Evolutionary conservation across 306 rosid genomes (phyloP).

Genomic region (Quercus mongolica): DNA sequence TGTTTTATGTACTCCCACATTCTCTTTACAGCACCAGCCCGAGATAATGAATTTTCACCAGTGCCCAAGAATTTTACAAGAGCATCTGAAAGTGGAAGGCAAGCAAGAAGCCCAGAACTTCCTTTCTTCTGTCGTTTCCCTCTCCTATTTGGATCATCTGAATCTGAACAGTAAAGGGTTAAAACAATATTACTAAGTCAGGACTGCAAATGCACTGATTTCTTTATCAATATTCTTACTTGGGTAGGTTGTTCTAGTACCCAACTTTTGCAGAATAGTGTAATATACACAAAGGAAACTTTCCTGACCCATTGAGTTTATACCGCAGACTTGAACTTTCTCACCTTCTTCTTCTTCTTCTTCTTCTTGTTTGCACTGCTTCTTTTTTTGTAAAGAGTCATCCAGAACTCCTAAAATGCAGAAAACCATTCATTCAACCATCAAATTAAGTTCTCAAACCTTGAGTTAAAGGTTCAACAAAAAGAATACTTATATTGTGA

Average conservation of each 20-base stretch:
- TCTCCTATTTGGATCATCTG: slow-evolving; percentile 9
- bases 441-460: background rate
- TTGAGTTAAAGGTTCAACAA: background rate
- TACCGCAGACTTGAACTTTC: background rate
- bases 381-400: slow-evolving; percentile 18
- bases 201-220: too few relatives aligned
- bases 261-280: background rate
- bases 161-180: background rate
- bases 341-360: slow-evolving; percentile 30
- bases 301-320: too few relatives aligned
- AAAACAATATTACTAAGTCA: background rate
- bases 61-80: slow-evolving; percentile 20
- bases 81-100: slow-evolving; percentile 15
- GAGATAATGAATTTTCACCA: slow-evolving; percentile 10
- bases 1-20: slow-evolving; percentile 20
- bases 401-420: slow-evolving; percentile 5
- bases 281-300: too few relatives aligned
- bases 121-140: slow-evolving; percentile 21
- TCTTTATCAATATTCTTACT: too few relatives aligned
- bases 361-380: slow-evolving; percentile 9
- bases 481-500: too few relatives aligned
- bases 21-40: slow-evolving; percentile 13
- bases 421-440: background rate
- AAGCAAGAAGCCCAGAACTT: slow-evolving; percentile 15
- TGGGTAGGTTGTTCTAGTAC: too few relatives aligned